Percentiles rank a stretch among this genome's conserved stretches.
phyloP scores from a whole-genome alignment of 768 basidiomycete genomes.

The Daedalea quercina region DNA sequence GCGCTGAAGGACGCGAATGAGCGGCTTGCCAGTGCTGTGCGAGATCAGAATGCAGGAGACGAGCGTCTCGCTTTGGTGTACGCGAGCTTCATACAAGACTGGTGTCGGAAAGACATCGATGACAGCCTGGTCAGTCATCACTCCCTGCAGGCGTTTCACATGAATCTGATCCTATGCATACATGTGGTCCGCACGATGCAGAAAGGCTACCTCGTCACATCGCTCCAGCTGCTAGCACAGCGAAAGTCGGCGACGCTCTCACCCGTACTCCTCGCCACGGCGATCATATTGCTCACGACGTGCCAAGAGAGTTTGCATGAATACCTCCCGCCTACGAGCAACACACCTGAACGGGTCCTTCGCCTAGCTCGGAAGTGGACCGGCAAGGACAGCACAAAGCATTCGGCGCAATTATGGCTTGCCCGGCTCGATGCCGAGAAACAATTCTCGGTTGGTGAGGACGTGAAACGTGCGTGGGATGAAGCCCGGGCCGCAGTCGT shows the following conservation, averaged over 20 bases:
- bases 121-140: constrained; percentile 18
- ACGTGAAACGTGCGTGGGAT: constrained; percentile 31
- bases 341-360: constrained; percentile 26
- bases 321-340: constrained; percentile 14
- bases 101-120: constrained; percentile 32
- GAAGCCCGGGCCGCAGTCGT: constrained; percentile 36
- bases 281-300: constrained; percentile 28
- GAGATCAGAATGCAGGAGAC: constrained; percentile 8
- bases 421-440: constrained; percentile 42
- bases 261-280: constrained; percentile 28
- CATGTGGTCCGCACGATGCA: constrained; percentile 2
- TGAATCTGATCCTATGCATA: neutral
- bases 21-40: constrained; percentile 35
- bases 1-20: constrained; percentile 42
- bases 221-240: constrained; percentile 20
- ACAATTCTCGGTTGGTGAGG: constrained; percentile 14
- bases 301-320: constrained; percentile 12
- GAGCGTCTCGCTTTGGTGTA: constrained; percentile 32
- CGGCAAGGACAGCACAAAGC: constrained; percentile 12
- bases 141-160: constrained; percentile 5
- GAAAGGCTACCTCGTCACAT: constrained; percentile 23
- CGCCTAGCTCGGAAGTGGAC: constrained; percentile 43
- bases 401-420: constrained; percentile 44
- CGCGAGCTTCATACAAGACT: constrained; percentile 39
- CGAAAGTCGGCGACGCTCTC: constrained; percentile 11